Percentiles rank a stretch among this genome's conserved stretches.
Evolutionary conservation across 441 rosid genomes (phyloP).

Genomic region (Erodium texanum): DNA sequence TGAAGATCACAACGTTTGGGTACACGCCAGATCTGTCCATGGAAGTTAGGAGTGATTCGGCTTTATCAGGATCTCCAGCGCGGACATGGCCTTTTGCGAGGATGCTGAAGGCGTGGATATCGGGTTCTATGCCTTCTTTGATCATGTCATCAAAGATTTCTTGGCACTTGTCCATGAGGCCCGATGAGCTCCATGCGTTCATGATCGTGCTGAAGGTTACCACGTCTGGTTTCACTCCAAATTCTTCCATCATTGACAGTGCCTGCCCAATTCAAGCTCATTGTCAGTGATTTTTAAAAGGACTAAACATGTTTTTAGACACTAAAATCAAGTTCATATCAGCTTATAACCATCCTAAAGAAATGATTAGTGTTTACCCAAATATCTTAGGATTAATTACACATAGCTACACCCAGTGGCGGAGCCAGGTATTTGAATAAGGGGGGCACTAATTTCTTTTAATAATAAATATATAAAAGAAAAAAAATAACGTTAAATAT

Average conservation of each 20-base stretch:
- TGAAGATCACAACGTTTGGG: slow-evolving; percentile 81
- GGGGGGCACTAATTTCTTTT: too few relatives aligned
- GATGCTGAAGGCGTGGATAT: slow-evolving; percentile 65
- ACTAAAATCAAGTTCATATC: too few relatives aligned
- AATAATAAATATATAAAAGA: too few relatives aligned
- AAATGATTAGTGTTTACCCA: too few relatives aligned
- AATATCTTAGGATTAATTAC: too few relatives aligned
- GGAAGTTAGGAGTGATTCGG: slow-evolving; percentile 50
- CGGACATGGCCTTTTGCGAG: slow-evolving; percentile 86
- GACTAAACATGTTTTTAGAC: too few relatives aligned
- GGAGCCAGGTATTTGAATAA: too few relatives aligned
- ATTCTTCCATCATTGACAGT: slow-evolving; percentile 66
- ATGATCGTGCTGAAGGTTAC: slow-evolving; percentile 88
- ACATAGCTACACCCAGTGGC: too few relatives aligned
- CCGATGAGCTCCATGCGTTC: slow-evolving; percentile 89
- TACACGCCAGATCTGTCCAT: slow-evolving; percentile 45
- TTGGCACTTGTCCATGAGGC: slow-evolving; percentile 76
- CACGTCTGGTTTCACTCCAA: slow-evolving; percentile 77
- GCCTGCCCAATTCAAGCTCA: slow-evolving; percentile 32
- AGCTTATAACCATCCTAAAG: too few relatives aligned
- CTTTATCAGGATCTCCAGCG: slow-evolving; percentile 63
- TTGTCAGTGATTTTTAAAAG: neutral
- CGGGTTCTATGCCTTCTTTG: slow-evolving; percentile 68
- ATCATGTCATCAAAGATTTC: slow-evolving; percentile 78
- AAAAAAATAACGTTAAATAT: too few relatives aligned